phyloP scores from a whole-genome alignment of 768 basidiomycete species.

The Hypsizygus marmoreus region DNA sequence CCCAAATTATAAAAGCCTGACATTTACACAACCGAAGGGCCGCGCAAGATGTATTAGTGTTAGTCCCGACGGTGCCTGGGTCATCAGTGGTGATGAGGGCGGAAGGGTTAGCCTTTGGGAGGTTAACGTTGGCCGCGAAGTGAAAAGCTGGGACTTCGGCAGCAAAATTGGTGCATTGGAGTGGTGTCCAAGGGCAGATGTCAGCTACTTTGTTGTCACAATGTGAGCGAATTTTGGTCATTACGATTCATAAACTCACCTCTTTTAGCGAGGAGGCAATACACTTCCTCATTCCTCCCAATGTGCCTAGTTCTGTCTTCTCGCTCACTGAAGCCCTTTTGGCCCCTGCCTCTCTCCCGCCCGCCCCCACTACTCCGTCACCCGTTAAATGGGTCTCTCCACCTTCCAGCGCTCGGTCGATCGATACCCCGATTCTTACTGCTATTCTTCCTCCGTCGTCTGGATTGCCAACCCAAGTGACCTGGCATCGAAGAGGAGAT shows the following conservation, averaged over 20 bases:
- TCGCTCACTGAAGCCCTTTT: constrained; percentile 62
- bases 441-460: constrained; percentile 65
- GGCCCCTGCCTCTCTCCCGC: constrained; percentile 65
- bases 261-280: constrained; percentile 74
- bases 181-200: constrained; percentile 91
- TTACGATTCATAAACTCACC: constrained; percentile 6
- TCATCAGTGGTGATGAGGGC: constrained; percentile 86
- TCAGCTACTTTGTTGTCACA: constrained; percentile 76
- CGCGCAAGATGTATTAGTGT: constrained; percentile 75
- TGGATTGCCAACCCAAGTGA: constrained; percentile 74
- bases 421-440: constrained; percentile 60
- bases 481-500: constrained; percentile 95
- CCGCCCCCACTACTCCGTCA: constrained; percentile 55
- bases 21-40: constrained; percentile 64
- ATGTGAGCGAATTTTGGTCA: constrained; percentile 55
- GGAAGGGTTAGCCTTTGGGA: constrained; percentile 92
- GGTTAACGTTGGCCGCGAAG: constrained; percentile 82
- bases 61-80: constrained; percentile 92
- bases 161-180: constrained; percentile 81
- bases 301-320: constrained; percentile 60
- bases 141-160: constrained; percentile 83
- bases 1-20: constrained; percentile 82
- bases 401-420: constrained; percentile 44
- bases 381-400: constrained; percentile 70
- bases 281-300: constrained; percentile 79